Evolutionary conservation across 257 asterid species (phyloP).

Genomic region (Hygrophila difformis): DNA sequence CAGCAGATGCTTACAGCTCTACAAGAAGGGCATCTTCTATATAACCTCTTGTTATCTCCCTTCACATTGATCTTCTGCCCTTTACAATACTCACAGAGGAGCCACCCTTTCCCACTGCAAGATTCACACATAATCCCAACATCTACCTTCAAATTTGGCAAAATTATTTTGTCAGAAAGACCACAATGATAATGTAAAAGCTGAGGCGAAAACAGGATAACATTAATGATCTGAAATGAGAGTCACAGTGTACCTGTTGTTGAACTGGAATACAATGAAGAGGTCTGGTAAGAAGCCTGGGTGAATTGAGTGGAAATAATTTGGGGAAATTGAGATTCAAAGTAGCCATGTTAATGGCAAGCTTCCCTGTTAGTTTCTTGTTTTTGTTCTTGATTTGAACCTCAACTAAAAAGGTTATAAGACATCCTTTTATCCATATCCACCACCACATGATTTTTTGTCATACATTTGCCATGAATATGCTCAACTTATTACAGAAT

Average conservation of each 20-base stretch:
- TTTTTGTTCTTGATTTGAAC: too few species aligned
- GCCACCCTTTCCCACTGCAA: slow-evolving; percentile 68
- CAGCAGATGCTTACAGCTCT: slow-evolving; percentile 52
- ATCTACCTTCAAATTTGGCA: slow-evolving; percentile 43
- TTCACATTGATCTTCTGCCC: slow-evolving; percentile 72
- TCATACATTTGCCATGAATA: slow-evolving; percentile 25
- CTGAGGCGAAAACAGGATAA: too few species aligned
- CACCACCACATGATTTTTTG: slow-evolving; percentile 21
- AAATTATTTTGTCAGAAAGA: too few species aligned
- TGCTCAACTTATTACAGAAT: too few species aligned
- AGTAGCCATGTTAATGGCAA: slow-evolving; percentile 16
- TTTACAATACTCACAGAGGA: slow-evolving; percentile 63
- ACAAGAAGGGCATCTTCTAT: slow-evolving; percentile 76
- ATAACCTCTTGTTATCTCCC: slow-evolving; percentile 46
- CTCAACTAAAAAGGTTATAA: too few species aligned
- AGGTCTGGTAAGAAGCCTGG: slow-evolving; percentile 19
- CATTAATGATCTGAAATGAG: too few species aligned
- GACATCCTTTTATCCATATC: slow-evolving; percentile 5
- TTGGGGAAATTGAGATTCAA: slow-evolving; percentile 18
- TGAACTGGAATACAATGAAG: slow-evolving; percentile 27
- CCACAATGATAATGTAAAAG: too few species aligned
- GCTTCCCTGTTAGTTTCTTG: slow-evolving; percentile 16
- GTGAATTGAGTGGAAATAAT: slow-evolving; percentile 13
- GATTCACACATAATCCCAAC: slow-evolving; percentile 42
- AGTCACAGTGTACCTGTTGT: slow-evolving; percentile 37